Conservation (phyloP, 2,329 filamentous ascomycete species). For the Penicillium rolfsii region DNA sequence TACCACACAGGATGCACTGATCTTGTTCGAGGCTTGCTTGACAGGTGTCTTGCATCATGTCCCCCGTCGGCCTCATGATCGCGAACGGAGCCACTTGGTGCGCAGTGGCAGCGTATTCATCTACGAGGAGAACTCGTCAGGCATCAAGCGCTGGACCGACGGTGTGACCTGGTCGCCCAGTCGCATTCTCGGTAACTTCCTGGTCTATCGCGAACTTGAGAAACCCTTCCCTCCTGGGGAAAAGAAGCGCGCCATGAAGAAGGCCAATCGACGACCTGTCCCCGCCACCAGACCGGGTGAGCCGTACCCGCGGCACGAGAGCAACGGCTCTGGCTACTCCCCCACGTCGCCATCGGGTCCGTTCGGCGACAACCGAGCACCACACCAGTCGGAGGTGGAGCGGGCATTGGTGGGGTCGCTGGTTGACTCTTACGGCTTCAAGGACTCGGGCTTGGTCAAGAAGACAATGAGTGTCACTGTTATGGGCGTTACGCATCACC, state of each 20-base stretch:
- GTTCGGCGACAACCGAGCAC: conserved; percentile 39
- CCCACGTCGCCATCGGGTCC: conserved; percentile 41
- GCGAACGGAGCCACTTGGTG: conserved; percentile 76
- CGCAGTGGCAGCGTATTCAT: conserved; percentile 85
- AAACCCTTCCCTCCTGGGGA: conserved; percentile 78
- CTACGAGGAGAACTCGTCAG: conserved; percentile 87
- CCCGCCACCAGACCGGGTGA: conserved; percentile 54
- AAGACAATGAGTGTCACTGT: conserved; percentile 86
- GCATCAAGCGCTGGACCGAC: conserved; percentile 94
- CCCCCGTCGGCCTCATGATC: conserved; percentile 80
- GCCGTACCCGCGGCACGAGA: conserved; percentile 53
- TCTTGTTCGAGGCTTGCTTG: conserved; percentile 79
- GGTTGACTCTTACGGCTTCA: conserved; percentile 89
- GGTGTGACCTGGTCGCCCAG: conserved; percentile 89
- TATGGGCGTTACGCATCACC: conserved; percentile 74
- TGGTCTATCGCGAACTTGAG: conserved; percentile 81
- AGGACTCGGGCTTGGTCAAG: conserved; percentile 79
- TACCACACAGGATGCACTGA: conserved; percentile 74
- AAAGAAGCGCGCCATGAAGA: conserved; percentile 82
- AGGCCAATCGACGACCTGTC: conserved; percentile 56
- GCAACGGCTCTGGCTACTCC: conserved; percentile 45
- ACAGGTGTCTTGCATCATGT: conserved; percentile 73
- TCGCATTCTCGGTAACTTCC: conserved; percentile 80
- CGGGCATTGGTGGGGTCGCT: conserved; percentile 76
- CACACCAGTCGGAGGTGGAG: conserved; percentile 52